Evolutionary conservation across 176 grass and related monocot species (phyloP), one percentile per base, ranked within the genome.

Genomic region (Tillandsia fasciculata): DNA sequence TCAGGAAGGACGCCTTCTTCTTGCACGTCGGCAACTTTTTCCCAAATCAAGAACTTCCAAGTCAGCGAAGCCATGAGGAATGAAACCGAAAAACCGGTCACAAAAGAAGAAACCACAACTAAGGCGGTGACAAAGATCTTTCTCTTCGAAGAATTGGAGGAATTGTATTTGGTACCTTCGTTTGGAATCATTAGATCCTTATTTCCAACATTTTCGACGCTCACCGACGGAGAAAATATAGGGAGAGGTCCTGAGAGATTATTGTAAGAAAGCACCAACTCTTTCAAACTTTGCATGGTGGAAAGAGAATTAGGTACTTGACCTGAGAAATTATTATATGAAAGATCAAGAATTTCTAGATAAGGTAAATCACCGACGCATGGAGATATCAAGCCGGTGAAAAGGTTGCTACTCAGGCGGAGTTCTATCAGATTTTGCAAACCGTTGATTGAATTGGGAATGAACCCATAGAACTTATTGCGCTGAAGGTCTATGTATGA

Each of bases 291-390:
- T 29, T 3, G 52, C 42, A 91, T 12, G 0, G 0, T 4, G 0
- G 0, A 1, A 0, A 89, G 68, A 26, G 79, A 85, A 24, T 42
- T 10, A 1, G 93, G 89, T 0, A 92, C 52, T 2, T 27, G 0
- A 61, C 86, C 89, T 49, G 48, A 90, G 18, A 97, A 64, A 11
- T 72, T 1, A 15, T 97, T 97, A 82, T 87, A 15, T 22, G 93
- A 97, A 72, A 97, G 90, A 85, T 97, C 89, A 85, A 97, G 84
- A 42, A 85, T 48, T 71, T 97, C 84, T 50, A 92, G 49, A 1
- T 67, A 17, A 12, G 0, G 0, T 4, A 86, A 66, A 0, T 0
- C 9, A 1, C 0, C 15, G 3, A 92, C 26, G 47, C 18, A 54
- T 18, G 71, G 63, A 51, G 86, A 84, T 76, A 96, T 81, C 53